These are phyloP conservation scores for Cyanodermella asteris DNA, from an alignment of 2,329 filamentous ascomycete species.

Conservation along the genomic window DNA sequence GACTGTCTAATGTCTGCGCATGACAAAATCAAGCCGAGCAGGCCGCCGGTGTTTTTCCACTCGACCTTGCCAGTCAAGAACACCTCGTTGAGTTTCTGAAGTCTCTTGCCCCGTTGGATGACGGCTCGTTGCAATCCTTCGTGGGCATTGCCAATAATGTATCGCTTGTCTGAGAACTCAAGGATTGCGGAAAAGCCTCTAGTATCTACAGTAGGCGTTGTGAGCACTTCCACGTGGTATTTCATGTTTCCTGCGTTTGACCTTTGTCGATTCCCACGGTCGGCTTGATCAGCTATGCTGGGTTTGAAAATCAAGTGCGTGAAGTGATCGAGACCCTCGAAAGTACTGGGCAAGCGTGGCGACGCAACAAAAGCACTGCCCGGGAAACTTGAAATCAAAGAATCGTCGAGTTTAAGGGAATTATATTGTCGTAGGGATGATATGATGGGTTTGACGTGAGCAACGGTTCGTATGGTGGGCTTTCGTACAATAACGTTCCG, in stretches of 20 bases:
- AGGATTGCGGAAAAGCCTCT: conserved; percentile 56
- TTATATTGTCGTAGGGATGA: no score
- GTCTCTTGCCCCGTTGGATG: conserved; percentile 40
- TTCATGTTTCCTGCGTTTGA: conserved; percentile 33
- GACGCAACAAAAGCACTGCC: no score
- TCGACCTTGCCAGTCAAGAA: conserved; percentile 61
- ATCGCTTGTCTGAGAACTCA: conserved; percentile 61
- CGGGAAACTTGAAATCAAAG: no score
- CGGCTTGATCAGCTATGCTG: neutral
- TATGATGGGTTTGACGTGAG: no score
- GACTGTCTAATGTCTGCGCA: conserved; percentile 63
- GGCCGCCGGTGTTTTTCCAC: conserved; percentile 59
- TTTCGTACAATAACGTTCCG: no score
- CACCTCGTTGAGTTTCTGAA: conserved; percentile 49
- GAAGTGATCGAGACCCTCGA: no score
- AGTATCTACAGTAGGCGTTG: conserved; percentile 72
- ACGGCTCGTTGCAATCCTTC: conserved; percentile 72
- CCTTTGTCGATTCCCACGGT: neutral
- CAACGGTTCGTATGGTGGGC: no score
- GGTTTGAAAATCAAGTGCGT: no score
- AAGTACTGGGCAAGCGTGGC: no score
- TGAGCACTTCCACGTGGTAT: conserved; percentile 51
- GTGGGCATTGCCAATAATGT: conserved; percentile 60
- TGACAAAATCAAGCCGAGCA: conserved; percentile 69
- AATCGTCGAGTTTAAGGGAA: no score